Evolutionary conservation across 352 stramenopile species (phyloP), one percentile per base, ranked within the genome.

Genomic region (Discostella stelligera): DNA sequence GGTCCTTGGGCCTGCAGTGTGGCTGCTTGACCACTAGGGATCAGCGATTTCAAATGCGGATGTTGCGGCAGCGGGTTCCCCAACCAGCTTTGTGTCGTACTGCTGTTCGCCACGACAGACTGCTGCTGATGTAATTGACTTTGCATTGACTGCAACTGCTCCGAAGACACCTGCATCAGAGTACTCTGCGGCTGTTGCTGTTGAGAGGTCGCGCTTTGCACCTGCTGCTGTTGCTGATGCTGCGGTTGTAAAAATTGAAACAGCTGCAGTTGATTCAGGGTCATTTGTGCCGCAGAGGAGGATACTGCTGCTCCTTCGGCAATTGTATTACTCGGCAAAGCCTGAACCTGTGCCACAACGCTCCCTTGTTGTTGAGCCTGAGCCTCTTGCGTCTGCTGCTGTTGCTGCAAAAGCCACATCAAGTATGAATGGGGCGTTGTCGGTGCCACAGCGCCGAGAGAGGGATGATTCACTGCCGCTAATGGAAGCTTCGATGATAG

Each of bases 301-400:
- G 23, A 11, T 11, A 11, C 4, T 56, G 23, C 3, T 37, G 23
- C 23, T 49, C 23, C 11, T 16, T 63, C 25, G 16, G 25, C 7
- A 30, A 8, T 10, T 27, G 30, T 50, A 49, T 70, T 50, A 32
- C 39, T 67, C 37, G 48, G 54, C 32, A 66, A 61, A 11, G 44
- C 60, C 50, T 62, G 49, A 50, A 41, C 44, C 54, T 70, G 64
- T 32, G 27, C 2, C 5, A 5, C 27, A 2, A 32, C 5, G 5
- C 5, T 2, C 13, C 10, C 27, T 66, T 16, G 64, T 62, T 62
- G n/a, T 21, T 46, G 72, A 61, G 8, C 20, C 37, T 39, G 52
- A 8, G 44, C 44, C 14, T 79, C 65, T 54, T 84, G 77, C 18
- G 67, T 41, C 25, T 74, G 71, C 20, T 58, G 41, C 32, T 60